phyloP scores from a whole-genome alignment of 2,329 filamentous ascomycete species.

The Sordariomycetes sp. region DNA sequence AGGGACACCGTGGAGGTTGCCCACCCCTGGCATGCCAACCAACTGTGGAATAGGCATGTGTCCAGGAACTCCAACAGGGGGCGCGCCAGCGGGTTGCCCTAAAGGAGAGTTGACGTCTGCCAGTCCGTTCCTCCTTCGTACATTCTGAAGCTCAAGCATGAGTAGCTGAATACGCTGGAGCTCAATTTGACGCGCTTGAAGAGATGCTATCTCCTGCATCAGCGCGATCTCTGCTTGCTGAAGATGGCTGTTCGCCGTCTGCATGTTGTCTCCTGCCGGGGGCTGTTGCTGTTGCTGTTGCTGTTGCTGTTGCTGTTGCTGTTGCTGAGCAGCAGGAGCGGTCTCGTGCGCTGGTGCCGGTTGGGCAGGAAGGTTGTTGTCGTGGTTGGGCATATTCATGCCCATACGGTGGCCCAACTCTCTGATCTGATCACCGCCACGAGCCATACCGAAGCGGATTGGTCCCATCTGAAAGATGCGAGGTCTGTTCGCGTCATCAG shows the following conservation, averaged over 20 bases:
- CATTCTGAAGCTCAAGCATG: slow-evolving; percentile 55
- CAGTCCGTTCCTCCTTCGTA: too few species aligned
- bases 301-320: slow-evolving; percentile 5
- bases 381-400: slow-evolving; percentile 19
- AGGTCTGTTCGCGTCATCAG: slow-evolving; percentile 27
- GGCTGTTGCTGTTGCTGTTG: slow-evolving; percentile 11
- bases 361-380: slow-evolving; percentile 1
- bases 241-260: slow-evolving; percentile 49
- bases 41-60: too few species aligned
- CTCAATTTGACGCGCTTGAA: slow-evolving; percentile 59
- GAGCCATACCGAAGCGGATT: slow-evolving; percentile 67
- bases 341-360: slow-evolving; percentile 5
- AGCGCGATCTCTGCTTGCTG: slow-evolving; percentile 60
- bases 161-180: slow-evolving; percentile 59
- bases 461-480: slow-evolving; percentile 67
- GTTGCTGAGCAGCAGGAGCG: slow-evolving; percentile 7
- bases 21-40: slow-evolving; percentile 11
- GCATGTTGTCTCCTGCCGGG: slow-evolving; percentile 18
- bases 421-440: slow-evolving; percentile 56
- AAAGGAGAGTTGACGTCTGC: too few species aligned
- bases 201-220: slow-evolving; percentile 52
- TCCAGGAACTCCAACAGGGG: too few species aligned
- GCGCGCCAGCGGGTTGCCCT: too few species aligned
- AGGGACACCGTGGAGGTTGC: slow-evolving; percentile 13
- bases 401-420: slow-evolving; percentile 59